phyloP scores from a whole-genome alignment of 257 asterid genomes.

The Capsicum rhomboideum region DNA sequence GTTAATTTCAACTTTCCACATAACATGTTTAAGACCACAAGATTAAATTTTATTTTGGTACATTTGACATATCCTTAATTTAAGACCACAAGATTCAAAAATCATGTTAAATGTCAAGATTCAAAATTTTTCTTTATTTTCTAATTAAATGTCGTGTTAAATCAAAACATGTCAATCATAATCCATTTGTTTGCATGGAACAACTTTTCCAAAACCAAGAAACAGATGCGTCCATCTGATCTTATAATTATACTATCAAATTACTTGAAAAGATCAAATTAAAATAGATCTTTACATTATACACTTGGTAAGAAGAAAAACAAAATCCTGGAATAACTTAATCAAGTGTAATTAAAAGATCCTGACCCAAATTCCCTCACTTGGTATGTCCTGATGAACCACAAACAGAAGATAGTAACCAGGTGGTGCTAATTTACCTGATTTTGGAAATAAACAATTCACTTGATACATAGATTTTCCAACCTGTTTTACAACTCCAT shows the following conservation, averaged over 20 bases:
- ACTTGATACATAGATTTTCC: neutral
- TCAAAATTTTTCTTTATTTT: too few relatives aligned
- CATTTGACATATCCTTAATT: too few relatives aligned
- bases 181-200: neutral
- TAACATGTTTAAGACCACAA: too few relatives aligned
- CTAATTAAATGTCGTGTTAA: too few relatives aligned
- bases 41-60: too few relatives aligned
- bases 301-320: neutral
- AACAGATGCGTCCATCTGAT: neutral
- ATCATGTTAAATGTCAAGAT: too few relatives aligned
- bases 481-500: neutral
- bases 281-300: neutral
- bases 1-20: too few relatives aligned
- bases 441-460: neutral
- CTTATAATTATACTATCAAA: neutral
- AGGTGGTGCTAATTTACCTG: conserved; percentile 1
- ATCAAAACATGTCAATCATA: too few relatives aligned
- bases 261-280: neutral
- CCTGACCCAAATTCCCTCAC: conserved; percentile 38
- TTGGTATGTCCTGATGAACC: conserved; percentile 23
- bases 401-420: conserved; percentile 3
- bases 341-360: neutral
- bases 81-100: too few relatives aligned
- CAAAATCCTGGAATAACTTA: neutral
- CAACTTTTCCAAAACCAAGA: neutral